phyloP scores from a whole-genome alignment of 179 eudicot genomes.

The Amaranthus tricolor region DNA sequence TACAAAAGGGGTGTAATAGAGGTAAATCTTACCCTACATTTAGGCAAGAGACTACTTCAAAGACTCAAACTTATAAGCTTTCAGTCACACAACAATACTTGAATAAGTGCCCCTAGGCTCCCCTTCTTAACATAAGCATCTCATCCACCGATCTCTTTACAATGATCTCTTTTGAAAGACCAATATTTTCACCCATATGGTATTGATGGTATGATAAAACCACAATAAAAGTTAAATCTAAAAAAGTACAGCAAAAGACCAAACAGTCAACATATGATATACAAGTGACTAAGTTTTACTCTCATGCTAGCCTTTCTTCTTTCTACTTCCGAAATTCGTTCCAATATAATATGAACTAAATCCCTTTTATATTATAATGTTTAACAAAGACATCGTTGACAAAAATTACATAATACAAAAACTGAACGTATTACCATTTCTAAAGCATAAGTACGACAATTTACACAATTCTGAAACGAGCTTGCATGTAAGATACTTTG shows the following conservation, averaged over 20 bases:
- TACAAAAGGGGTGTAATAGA: too few species aligned
- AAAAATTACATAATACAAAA: neutral
- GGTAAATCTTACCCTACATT: too few species aligned
- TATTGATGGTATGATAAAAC: neutral
- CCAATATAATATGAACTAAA: neutral
- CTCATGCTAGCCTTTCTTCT: neutral
- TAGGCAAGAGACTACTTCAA: too few species aligned
- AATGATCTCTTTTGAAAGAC: too few species aligned
- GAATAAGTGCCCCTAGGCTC: too few species aligned
- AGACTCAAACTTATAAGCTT: too few species aligned
- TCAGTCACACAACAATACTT: too few species aligned
- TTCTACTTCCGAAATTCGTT: neutral
- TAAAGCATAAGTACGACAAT: neutral
- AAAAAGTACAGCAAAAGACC: neutral
- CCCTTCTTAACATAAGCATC: too few species aligned
- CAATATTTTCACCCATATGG: too few species aligned
- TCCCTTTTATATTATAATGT: neutral
- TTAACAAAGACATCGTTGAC: neutral
- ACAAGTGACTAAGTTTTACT: neutral
- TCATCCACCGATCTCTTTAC: too few species aligned
- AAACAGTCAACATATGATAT: neutral
- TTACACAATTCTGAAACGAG: neutral
- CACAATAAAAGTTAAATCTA: neutral
- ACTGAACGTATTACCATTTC: neutral
- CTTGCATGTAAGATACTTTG: neutral